Evolutionary conservation across 306 rosid species (phyloP), one percentile per base, ranked within the genome.

Genomic region (Vigna nakashimae): DNA sequence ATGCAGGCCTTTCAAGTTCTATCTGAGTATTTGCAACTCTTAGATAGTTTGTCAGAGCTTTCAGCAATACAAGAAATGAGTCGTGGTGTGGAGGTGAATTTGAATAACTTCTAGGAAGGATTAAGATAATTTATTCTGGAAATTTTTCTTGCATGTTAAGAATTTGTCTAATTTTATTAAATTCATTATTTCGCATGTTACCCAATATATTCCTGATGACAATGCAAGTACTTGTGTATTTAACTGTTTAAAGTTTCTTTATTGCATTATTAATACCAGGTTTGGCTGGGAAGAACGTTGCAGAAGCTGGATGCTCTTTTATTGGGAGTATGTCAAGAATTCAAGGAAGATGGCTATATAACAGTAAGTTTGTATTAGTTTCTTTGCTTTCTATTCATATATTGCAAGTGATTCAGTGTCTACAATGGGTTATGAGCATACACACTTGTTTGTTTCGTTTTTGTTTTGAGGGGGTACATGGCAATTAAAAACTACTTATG

Each of bases 1-100:
- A 48, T 86, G 68, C 89, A 96, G 99, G 99, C 99, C 65, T 96
- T 96, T 82, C 99, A 91, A 90, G 98, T 96, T 75, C 88, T 92
- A 65, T 91, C 99, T 9, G 99, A 96, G 86, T 96, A 90, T 83
- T 84, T 92, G 86, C 99, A 96, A 88, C 86, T 96, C 78, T 79
- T 96, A 73, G 99, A 96, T 84, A 87, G 96, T 82, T 85, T 90
- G 74, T 91, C 99, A 73, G 94, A 90, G 71, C 91, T 96, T 79
- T 91, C 94, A 49, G 96, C 88, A 62, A 89, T 96, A 72, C 99
- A 93, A 82, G 97, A 96, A 86, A 96, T 96, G 96, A 90, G 97
- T 71, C 89, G 81, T 75, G 96, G 91, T 16, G 98, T 92, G 73
- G 99, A 96, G 96, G 99, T 88, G 84, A 87, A 77, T 83, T 84